Evolutionary conservation across 1,284 basidiomycete species (phyloP).

Genomic region (Irpex rosettiformis): DNA sequence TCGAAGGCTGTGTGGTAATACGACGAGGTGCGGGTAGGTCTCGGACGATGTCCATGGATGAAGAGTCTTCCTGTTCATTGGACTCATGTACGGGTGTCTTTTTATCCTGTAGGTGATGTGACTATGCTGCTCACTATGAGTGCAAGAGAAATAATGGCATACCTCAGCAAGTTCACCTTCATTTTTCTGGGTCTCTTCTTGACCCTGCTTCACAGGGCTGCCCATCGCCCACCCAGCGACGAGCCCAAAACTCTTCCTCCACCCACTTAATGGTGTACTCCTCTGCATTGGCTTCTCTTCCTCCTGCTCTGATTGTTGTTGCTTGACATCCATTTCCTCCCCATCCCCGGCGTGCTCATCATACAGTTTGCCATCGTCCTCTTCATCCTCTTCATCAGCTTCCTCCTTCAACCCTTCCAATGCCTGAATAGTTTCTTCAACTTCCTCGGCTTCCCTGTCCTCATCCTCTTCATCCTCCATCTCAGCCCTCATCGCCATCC

Average conservation of each 20-base stretch:
- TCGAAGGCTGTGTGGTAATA: slow-evolving; percentile 1
- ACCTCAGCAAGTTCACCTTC: too few relatives aligned
- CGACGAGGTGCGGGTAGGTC: too few relatives aligned
- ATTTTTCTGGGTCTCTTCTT: neutral
- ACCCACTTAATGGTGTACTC: neutral
- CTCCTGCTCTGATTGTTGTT: slow-evolving; percentile 7
- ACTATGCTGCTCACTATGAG: too few relatives aligned
- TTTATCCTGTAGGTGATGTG: too few relatives aligned
- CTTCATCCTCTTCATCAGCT: slow-evolving; percentile 20
- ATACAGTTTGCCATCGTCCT: slow-evolving; percentile 21
- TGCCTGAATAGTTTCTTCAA: slow-evolving; percentile 21
- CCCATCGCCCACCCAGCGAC: slow-evolving; percentile 1
- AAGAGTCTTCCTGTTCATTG: too few relatives aligned
- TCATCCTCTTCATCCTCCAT: slow-evolving; percentile 30
- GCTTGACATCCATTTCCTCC: neutral
- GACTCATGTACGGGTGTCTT: too few relatives aligned
- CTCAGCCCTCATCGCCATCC: slow-evolving; percentile 41
- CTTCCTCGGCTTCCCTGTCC: slow-evolving; percentile 22
- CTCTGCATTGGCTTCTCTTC: slow-evolving; percentile 8
- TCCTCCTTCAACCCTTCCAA: slow-evolving; percentile 30
- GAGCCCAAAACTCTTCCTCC: neutral
- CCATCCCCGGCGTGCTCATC: slow-evolving; percentile 5
- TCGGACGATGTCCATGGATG: too few relatives aligned
- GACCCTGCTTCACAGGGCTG: neutral
- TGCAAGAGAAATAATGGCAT: neutral